These are phyloP conservation scores for Colletotrichum gigasporum DNA, from an alignment of 2,329 filamentous ascomycete genomes.

Conservation along the genomic window DNA sequence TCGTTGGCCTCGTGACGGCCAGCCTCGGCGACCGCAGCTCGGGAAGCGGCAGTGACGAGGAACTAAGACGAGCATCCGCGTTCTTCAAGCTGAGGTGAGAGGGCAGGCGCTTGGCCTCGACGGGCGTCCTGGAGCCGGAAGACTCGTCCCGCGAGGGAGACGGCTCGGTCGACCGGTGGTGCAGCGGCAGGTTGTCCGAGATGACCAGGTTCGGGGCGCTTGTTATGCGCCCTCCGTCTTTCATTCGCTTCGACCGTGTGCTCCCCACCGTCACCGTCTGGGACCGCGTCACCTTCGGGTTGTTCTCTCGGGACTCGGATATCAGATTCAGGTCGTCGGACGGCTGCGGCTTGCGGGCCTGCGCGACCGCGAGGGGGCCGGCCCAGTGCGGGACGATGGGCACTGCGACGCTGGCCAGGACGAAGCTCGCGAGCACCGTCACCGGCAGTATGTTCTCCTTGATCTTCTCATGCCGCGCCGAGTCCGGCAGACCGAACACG, in stretches of 20 bases:
- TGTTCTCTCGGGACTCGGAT: conserved; percentile 59
- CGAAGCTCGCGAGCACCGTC: conserved; percentile 82
- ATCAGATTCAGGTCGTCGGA: conserved; percentile 69
- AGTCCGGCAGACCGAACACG: conserved; percentile 81
- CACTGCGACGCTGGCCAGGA: conserved; percentile 79
- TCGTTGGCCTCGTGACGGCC: conserved; percentile 60
- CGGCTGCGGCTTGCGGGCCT: conserved; percentile 79
- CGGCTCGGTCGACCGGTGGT: conserved; percentile 16
- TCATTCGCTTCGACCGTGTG: conserved; percentile 58
- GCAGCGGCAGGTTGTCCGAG: conserved; percentile 7
- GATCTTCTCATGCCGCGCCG: conserved; percentile 76
- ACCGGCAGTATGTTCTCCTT: conserved; percentile 84
- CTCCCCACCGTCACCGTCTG: conserved; percentile 69
- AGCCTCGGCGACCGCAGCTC: conserved; percentile 64
- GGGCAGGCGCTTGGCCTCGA: conserved; percentile 50
- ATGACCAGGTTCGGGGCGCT: conserved; percentile 53
- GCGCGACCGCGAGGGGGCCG: conserved; percentile 82
- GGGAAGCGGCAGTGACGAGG: conserved; percentile 73
- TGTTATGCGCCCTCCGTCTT: conserved; percentile 56
- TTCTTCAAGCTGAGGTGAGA: conserved; percentile 62
- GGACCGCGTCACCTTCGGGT: conserved; percentile 68
- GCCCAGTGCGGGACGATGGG: conserved; percentile 82
- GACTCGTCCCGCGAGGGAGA: conserved; percentile 24
- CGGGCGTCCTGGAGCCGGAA: conserved; percentile 40
- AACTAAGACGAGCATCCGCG: conserved; percentile 71